Evolutionary conservation across 192 early-diverging fungal species (phyloP), one percentile per base, ranked within the genome.

Genomic region (Spinellus fusiger): DNA sequence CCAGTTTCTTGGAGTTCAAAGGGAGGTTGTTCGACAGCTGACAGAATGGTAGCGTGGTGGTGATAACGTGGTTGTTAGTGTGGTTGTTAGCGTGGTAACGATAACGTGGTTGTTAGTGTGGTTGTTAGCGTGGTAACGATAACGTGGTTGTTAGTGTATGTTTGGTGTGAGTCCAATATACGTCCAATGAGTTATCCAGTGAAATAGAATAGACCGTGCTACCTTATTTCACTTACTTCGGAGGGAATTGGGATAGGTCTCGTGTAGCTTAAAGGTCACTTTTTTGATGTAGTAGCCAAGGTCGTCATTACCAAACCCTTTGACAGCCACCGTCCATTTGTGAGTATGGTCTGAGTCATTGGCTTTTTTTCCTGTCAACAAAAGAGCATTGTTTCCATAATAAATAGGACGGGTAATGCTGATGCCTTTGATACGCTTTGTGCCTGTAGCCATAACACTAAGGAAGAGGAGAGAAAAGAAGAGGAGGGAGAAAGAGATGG

Each of bases 1-100:
- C 97, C 97, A 13, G 97, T 93, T 70, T 99, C 97, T 28, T 83
- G 78, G 26, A 98, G 86, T 71, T 95, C 93, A 62, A 90, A 98
- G 6, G 95, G 95, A 37, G 86, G 88, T 31, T 87, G 74, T 56
- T 93, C 92, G 18, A 92, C 69, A 23, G 79, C 84, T 90, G 51
- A 2, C 18, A 44, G 18, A n/a, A 6, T 6, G 40, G 35, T 37
- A 44, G n/a, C n/a, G n/a, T n/a, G 29, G 13, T 16, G n/a, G 6
- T 37, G 16, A 62, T 22, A 65, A 44, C 20, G n/a, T n/a, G n/a
- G n/a, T n/a, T n/a, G n/a, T n/a, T n/a, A n/a, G n/a, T n/a, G n/a
- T n/a, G n/a, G n/a, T n/a, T n/a, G n/a, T n/a, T n/a, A n/a, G n/a
- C n/a, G n/a, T n/a, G 29, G 13, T 16, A n/a, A 9, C 35, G 16